Evolutionary conservation across 345 rosid species (phyloP), one percentile per base, ranked within the genome.

Genomic region (Hypericum androsaemum): DNA sequence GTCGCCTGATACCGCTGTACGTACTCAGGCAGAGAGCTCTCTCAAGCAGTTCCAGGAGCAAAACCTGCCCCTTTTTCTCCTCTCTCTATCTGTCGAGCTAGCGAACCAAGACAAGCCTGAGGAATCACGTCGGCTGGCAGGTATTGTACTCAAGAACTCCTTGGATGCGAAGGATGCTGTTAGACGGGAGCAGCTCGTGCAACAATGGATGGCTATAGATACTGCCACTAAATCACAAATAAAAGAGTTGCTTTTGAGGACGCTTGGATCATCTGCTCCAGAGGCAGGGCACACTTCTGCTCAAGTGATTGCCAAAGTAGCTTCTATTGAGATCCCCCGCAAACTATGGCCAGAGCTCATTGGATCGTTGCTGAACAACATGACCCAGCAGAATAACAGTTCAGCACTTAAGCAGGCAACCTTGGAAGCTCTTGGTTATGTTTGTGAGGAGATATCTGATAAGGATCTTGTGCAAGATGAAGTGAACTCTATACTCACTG

Each of bases 281-380:
- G 95, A 92, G 73, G 96, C 94, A 5, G 67, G 96, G 36, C 92
- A 80, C 69, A 92, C 97, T 57, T 78, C 95, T 15, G 78, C 95
- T 1, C 95, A 88, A 77, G 97, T 81, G n/a, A 71, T 85, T 66
- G 95, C 97, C 7, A 92, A 92, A 70, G 71, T 92, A 10, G 95
- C 97, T 58, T 74, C 95, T 0, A 85, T 92, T 56, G 97, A 92
- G 74, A 73, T 88, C 71, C 97, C 97, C 15, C 81, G 60, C 62
- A 88, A 92, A 73, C 94, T 72, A 64, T 92, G 98, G 97, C 95
- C 98, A 47, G 88, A 85, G 52, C 74, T 92, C 16, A 81, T 85
- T 47, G 78, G 71, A 46, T 59, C 72, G 1, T 70, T 92, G 62
- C 89, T 88, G 47, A 75, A 60, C 64, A 83, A 83, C 64, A 85